Base-by-base conservation (phyloP, 176 grass and related monocot species). In the Alopecurus myosuroides region DNA sequence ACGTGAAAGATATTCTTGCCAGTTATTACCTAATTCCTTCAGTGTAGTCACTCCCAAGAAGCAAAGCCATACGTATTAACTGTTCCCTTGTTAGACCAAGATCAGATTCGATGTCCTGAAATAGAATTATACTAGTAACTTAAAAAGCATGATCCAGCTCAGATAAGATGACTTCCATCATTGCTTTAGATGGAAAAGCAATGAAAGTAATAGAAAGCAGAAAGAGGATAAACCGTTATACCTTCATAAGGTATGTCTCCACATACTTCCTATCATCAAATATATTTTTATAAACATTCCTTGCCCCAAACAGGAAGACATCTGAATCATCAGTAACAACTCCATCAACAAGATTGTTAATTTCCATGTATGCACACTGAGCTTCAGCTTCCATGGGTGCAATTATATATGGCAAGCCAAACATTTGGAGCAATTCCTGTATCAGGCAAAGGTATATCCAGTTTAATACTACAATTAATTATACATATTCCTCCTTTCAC, bases 231-330 rank as follows among this genome's bases (percentile, higher is more conserved):
- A 66, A 97, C 93, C 83, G 92, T 90, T 41, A 88, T 60, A 97
- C 95, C 93, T 98, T 98, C 96, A 95, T 94, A 80, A 95, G 92
- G 51, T 98, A 98, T 70, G 93, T 98, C 86, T 98, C 96, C 55
- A 98, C 96, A 89, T 98, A 98, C 84, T 98, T 98, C 72, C 91
- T 89, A 79, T 98, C 96, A 83, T 98, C 93, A 89, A 98, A 98
- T 90, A 95, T 98, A 82, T 98, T 98, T 86, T 95, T 98, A 77
- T 94, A 95, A 77, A 98, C 93, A 92, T 88, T 90, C 71, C 86
- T 84, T 91, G 96, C 91, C 44, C 96, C 96, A 94, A 98, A 98
- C 73, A 98, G 92, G 76, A 98, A 95, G 55, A 95, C 96, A 64
- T 98, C 96, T 84, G 96, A 98, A 86, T 98, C 96, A 87, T 98